Base-by-base conservation (phyloP, 2,329 filamentous ascomycete genomes). In the Beauveria scarabaeidicola region DNA sequence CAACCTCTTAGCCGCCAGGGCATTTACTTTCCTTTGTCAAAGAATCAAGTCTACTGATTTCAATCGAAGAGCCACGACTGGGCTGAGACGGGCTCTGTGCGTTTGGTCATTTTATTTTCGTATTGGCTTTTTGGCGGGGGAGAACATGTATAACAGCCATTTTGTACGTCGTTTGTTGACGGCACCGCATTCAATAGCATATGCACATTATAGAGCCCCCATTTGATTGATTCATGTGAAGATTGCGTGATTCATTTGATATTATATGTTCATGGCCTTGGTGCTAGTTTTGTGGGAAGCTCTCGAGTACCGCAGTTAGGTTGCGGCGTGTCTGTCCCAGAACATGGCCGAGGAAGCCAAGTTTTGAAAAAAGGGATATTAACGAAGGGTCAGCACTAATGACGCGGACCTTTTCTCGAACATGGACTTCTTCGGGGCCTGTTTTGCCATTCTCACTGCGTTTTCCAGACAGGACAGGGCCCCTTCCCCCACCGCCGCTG, bases 341-440 rank as follows among this genome's bases (percentile, higher is more conserved):
- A 62, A 86, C 87, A 66, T 91, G 84, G 63, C 88, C 86, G 60
- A 97, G 74, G 5, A 89, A 91, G 32, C 81, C 84, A 65, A 97
- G 77, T 74, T 97, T 97, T 5, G 91, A 88, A 71, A 90, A 87
- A 38, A 94, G 79, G 40, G 89, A 88, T 70, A 97, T 86, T 64
- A 97, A 71, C 66, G 86, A 92, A 1, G 93, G 93, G 71, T 97
- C 92, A 59, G 91, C 90, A 67, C 85, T 93, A 72, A 96, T 92
- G 2, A 97, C 87, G 44, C 89, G 81, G 5, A 96, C 83, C 75
- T 97, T 97, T 71, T 97, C 93, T 65, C 87, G 85, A 50, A 97
- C 93, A 64, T 85, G 87, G 3, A 97, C 91, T 62, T 94, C 47
- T 48, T 56, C 52, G 17, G 44, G 36, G 11, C 48, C 43, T 36